These are phyloP conservation scores for Aureobasidium sp. DNA, from an alignment of 2,329 filamentous ascomycete species.

Conservation along the genomic window DNA sequence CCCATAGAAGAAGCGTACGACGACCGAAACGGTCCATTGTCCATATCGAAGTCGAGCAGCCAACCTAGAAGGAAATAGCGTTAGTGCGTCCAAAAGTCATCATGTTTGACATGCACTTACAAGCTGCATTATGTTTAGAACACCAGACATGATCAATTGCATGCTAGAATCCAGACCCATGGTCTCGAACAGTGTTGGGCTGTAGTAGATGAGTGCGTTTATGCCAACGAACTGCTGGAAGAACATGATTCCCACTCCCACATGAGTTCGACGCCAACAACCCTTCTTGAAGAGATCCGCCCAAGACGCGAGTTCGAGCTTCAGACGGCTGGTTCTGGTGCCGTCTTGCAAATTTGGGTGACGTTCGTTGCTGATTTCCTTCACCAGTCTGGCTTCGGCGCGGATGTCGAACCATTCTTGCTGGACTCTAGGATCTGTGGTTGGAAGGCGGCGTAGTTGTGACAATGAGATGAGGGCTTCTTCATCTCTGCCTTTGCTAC, in stretches of 20 bases:
- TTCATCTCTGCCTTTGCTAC: slow-evolving; percentile 25
- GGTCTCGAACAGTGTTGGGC: slow-evolving; percentile 51
- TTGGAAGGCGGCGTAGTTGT: slow-evolving; percentile 24
- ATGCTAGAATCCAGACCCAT: slow-evolving; percentile 30
- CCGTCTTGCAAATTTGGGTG: slow-evolving; percentile 32
- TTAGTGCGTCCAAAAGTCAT: neutral
- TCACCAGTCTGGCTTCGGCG: slow-evolving; percentile 20
- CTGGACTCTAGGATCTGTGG: slow-evolving; percentile 18
- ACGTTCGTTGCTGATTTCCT: slow-evolving; percentile 29
- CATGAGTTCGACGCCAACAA: slow-evolving; percentile 42
- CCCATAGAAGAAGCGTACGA: slow-evolving; percentile 45
- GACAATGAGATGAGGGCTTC: slow-evolving; percentile 26
- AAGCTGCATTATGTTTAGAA: slow-evolving; percentile 63
- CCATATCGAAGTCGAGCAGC: slow-evolving; percentile 57
- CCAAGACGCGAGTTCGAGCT: slow-evolving; percentile 45
- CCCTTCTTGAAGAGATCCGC: slow-evolving; percentile 45
- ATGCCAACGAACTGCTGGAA: slow-evolving; percentile 52
- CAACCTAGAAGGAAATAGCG: slow-evolving; percentile 19
- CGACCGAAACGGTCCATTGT: slow-evolving; percentile 60
- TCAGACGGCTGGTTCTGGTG: slow-evolving; percentile 31
- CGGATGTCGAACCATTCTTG: slow-evolving; percentile 21
- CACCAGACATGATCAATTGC: slow-evolving; percentile 46
- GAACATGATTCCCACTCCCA: slow-evolving; percentile 50
- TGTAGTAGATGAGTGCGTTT: slow-evolving; percentile 56
- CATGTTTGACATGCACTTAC: slow-evolving; percentile 51